Conservation (phyloP, 192 early-diverging fungal species). For the Mycoemilia scoparia region DNA sequence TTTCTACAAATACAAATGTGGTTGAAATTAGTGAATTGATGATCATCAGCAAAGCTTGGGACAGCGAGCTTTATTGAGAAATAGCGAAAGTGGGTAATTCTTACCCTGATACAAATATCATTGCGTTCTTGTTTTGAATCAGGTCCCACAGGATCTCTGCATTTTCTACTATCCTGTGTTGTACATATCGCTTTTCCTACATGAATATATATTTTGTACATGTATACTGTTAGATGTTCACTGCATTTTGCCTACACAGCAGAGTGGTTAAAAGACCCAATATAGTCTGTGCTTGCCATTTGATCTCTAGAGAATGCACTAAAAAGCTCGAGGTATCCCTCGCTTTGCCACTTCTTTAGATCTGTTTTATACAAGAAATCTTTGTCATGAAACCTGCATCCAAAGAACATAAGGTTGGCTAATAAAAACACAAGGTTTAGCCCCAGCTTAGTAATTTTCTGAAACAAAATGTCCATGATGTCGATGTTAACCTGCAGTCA, state of each 20-base stretch:
- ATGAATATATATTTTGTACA: slow-evolving; percentile 56
- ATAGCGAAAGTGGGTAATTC: no score
- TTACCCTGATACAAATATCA: slow-evolving; percentile 63
- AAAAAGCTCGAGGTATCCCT: slow-evolving; percentile 37
- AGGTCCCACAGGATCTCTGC: slow-evolving; percentile 40
- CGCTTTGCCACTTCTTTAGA: slow-evolving; percentile 31
- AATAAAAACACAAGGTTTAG: no score
- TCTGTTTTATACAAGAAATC: slow-evolving; percentile 64
- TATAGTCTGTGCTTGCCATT: slow-evolving; percentile 11
- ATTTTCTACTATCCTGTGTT: slow-evolving; percentile 46
- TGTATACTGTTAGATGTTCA: slow-evolving; percentile 10
- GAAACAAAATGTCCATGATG: no score
- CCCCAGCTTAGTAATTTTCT: no score
- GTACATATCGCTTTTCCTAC: no score
- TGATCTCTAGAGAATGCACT: slow-evolving; percentile 83
- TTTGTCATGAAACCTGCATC: slow-evolving; percentile 44
- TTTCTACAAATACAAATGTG: no score
- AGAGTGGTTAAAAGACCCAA: slow-evolving; percentile 16
- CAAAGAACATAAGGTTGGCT: slow-evolving; percentile 73
- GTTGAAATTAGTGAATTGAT: no score
- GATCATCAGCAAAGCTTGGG: slow-evolving; percentile 2
- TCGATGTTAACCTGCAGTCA: no score
- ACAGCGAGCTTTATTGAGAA: no score
- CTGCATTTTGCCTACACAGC: slow-evolving; percentile 2
- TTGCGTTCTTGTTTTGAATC: slow-evolving; percentile 33